A percentile compares a stretch with the other conserved stretches of the same genome.
Evolutionary conservation across 1,284 basidiomycete genomes (phyloP).

Genomic region (Apiotrichum siamense): DNA sequence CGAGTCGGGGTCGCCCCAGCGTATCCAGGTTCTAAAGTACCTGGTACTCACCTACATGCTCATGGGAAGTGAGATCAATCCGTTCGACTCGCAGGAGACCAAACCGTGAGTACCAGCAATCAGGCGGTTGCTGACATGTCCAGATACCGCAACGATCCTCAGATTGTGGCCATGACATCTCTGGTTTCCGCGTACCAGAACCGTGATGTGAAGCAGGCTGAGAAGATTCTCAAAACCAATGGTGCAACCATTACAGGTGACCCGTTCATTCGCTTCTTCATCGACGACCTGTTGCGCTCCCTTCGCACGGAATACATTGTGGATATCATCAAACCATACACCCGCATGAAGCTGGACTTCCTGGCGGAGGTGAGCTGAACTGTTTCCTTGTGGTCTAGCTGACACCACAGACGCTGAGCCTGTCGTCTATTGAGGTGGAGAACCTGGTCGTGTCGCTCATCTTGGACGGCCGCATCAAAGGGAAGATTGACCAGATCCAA

Average conservation of each 20-base stretch:
- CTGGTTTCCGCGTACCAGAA: constrained; percentile 93
- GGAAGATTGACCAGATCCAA: constrained; percentile 90
- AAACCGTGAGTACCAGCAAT: constrained; percentile 63
- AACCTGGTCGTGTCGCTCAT: constrained; percentile 89
- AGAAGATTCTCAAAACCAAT: constrained; percentile 92
- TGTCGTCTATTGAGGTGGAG: constrained; percentile 80
- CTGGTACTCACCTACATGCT: constrained; percentile 97
- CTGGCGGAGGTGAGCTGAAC: constrained; percentile 66
- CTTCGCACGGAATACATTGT: constrained; percentile 93
- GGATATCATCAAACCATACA: constrained; percentile 96
- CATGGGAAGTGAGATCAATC: constrained; percentile 96
- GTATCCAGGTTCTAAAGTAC: constrained; percentile 97
- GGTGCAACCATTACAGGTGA: constrained; percentile 91
- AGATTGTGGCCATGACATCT: constrained; percentile 97
- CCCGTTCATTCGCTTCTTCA: constrained; percentile 83
- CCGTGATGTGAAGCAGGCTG: constrained; percentile 90
- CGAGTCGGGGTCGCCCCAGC: constrained; percentile 90
- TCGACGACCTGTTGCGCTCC: constrained; percentile 88
- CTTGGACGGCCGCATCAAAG: constrained; percentile 88
- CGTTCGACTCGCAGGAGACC: constrained; percentile 98
- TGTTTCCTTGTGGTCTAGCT: neutral
- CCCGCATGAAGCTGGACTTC: constrained; percentile 82
- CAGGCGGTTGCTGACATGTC: constrained; percentile 7
- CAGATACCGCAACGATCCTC: constrained; percentile 91
- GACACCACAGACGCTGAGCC: constrained; percentile 73